phyloP scores from a whole-genome alignment of 1,284 basidiomycete genomes.

The Puccinia triticina region DNA sequence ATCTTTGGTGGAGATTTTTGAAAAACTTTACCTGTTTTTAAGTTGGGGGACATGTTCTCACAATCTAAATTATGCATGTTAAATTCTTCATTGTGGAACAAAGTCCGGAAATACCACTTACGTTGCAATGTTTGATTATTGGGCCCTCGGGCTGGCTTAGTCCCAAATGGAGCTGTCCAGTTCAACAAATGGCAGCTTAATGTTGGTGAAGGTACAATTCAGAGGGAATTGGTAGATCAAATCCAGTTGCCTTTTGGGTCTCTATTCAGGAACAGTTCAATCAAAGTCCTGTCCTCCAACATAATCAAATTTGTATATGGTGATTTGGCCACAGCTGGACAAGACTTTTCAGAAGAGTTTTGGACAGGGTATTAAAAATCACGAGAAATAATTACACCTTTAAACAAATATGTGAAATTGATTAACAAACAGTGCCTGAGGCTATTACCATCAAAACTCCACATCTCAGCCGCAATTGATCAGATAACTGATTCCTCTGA shows the following conservation, averaged over 20 bases:
- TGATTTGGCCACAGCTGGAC: too few relatives aligned
- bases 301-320: too few relatives aligned
- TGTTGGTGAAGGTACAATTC: too few relatives aligned
- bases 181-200: too few relatives aligned
- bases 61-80: not conserved
- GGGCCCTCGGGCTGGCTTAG: not conserved
- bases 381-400: not conserved
- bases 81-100: not conserved
- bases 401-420: not conserved
- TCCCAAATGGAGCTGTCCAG: too few relatives aligned
- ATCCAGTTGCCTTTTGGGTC: too few relatives aligned
- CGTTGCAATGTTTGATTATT: not conserved
- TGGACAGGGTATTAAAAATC: not conserved
- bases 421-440: not conserved
- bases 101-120: not conserved
- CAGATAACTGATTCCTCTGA: not conserved
- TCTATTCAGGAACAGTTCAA: too few relatives aligned
- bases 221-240: too few relatives aligned
- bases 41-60: too few relatives aligned
- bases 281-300: too few relatives aligned
- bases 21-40: too few relatives aligned
- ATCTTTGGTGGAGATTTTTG: too few relatives aligned
- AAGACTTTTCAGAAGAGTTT: not conserved
- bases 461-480: conserved; percentile 1
- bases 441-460: not conserved